Base-by-base conservation (phyloP, 2,329 filamentous ascomycete genomes). In the Falciphora oryzae region DNA sequence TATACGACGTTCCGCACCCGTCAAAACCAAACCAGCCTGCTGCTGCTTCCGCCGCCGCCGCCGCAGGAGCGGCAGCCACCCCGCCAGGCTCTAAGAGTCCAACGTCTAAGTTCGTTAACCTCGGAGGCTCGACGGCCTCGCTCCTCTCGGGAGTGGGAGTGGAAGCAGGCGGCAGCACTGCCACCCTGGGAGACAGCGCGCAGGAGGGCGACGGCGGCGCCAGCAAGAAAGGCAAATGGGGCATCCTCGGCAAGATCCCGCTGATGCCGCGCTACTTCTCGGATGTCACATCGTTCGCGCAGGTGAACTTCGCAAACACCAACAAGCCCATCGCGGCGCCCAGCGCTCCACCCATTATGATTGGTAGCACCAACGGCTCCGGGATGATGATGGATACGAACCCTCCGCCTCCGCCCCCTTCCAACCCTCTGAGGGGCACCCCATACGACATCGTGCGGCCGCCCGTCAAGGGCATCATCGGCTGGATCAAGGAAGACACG, bases 261-360 rank as follows among this genome's bases (percentile, higher is more conserved):
- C 80, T 96, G 64, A 86, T 97, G 69, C 95, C 95, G 1, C 86
- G 91, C 57, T 83, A 95, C 35, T 96, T 98, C 74, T 94, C 91
- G 1, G 95, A 98, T 69, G 84, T 89, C 11, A 97, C 97, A 74
- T 96, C 92, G 0, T 93, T 94, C 71, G 85, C 91, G 4, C 92
- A 88, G 57, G 85, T 86, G 3, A 87, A 89, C 44, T 98, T 98
- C 70, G 89, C 95, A 70, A 89, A 92, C 53, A 92, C 91, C 3
- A 89, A 95, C 38, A 92, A 96, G 71, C 13, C 82, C 32, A 73
- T 80, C 59, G 76, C 57, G 18, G 11, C 57, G 2, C 57, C 57
- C 25, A 27, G 2, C 7, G 25, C 14, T 25, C 18, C 25, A 3
- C 6, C 25, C 57, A 31, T 27, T 31, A 31, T 27, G 14, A 25